Evolutionary conservation across 345 rosid species (phyloP).

Genomic region (Arabidopsis thaliana): TAIR10.1 NC_003071.7:8182001-8182500

Average conservation of each 20-base stretch:
- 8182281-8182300: no score
- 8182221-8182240: not conserved
- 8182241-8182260: not conserved
- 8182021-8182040: not conserved
- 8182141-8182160: conserved; percentile 4
- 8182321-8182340: conserved; percentile 17
- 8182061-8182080: conserved; percentile 25
- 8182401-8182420: conserved; percentile 44
- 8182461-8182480: conserved; percentile 31
- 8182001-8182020: not conserved
- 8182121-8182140: conserved; percentile 14
- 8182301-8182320: not conserved
- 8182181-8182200: conserved; percentile 36
- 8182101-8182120: conserved; percentile 1
- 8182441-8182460: conserved; percentile 22
- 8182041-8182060: conserved; percentile 19
- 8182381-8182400: conserved; percentile 43
- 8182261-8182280: no score
- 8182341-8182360: conserved; percentile 21
- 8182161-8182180: conserved; percentile 26
- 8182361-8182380: conserved; percentile 39
- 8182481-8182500: conserved; percentile 22
- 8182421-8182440: conserved; percentile 43
- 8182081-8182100: conserved; percentile 39
- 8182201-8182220: conserved; percentile 24